Base-by-base conservation (phyloP, 2,329 filamentous ascomycete species). In the Xylariaceae sp. region DNA sequence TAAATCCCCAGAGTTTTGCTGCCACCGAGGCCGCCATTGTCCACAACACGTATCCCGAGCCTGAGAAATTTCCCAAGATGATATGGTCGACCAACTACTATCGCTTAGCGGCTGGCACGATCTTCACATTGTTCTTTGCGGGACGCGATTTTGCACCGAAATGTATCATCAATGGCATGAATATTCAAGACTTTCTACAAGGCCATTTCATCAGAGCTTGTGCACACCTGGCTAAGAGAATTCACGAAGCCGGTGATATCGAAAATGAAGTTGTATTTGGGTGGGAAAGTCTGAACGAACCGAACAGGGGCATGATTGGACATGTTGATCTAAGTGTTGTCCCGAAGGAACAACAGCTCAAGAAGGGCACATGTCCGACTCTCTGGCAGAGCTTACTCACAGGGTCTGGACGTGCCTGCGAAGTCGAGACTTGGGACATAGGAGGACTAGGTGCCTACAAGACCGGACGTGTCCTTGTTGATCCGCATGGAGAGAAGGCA, bases 11-110 rank as follows among this genome's bases (percentile, higher is more conserved):
- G 72, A 87, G 83, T 65, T 97, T 99, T 70, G 85, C 87, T 55
- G 86, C 84, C 17, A 99, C 92, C 11, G 89, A 97, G 74, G 93
- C 93, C 3, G 91, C 94, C 44, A 83, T 97, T 61, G 93, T 99
- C 5, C 94, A 99, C 56, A 99, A 97, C 70, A 95, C 90, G 1
- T 97, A 90, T 71, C 86, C 90, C 8, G 83, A 96, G 17, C 91
- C 92, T 7, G 87, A 87, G 30, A 82, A 87, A 1, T 99, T 93
- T 66, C 94, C 94, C 23, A 97, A 97, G 77, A 99, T 99, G 95
- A 93, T 97, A 59, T 99, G 94, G 94, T 92, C 93, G 13, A 97
- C 95, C 55, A 99, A 99, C 72, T 99, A 99, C 74, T 89, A 86
- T 62, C 85, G 94, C 23, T 80, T 97, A 53, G 92, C 88, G 2